Conservation (phyloP, 495 filamentous ascomycete genomes). For the Amniculicola lignicola region DNA sequence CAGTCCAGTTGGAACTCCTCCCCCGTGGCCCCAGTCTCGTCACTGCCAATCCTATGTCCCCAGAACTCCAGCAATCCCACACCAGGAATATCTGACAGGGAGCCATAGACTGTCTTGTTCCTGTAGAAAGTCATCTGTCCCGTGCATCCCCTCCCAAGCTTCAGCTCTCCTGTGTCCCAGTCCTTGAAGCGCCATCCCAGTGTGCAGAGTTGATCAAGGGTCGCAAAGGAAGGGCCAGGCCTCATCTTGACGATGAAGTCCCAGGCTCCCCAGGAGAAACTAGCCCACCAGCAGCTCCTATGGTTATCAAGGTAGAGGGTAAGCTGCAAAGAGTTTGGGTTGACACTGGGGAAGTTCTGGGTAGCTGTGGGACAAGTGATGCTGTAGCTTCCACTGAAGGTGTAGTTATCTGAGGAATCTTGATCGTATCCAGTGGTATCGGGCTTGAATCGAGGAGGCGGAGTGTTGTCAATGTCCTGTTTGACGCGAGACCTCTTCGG, state of each 20-base stretch:
- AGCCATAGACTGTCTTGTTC: conserved; percentile 5
- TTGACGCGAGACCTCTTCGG: conserved; percentile 31
- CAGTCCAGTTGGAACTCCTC: conserved; percentile 23
- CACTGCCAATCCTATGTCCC: conserved; percentile 6
- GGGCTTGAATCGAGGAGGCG: neutral
- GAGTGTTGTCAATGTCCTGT: conserved; percentile 30
- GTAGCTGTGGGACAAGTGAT: conserved; percentile 33
- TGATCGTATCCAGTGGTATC: too few species aligned
- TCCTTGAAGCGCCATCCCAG: conserved; percentile 28
- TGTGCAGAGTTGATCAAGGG: conserved; percentile 7
- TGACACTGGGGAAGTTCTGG: neutral
- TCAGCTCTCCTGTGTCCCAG: conserved; percentile 8
- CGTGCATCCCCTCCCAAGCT: conserved; percentile 20
- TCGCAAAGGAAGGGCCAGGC: neutral
- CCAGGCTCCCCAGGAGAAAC: conserved; percentile 26
- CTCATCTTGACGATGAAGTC: conserved; percentile 11
- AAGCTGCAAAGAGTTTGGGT: neutral
- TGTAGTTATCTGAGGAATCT: too few species aligned
- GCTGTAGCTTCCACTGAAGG: conserved; percentile 47
- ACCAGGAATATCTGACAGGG: conserved; percentile 6
- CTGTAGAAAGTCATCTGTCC: conserved; percentile 19
- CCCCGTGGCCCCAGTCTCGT: neutral
- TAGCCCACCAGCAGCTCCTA: conserved; percentile 21
- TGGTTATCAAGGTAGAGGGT: neutral
- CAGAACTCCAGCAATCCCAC: conserved; percentile 9